These are phyloP conservation scores for Puccinia sorghi DNA, from an alignment of 1,284 basidiomycete species.

Conservation along the genomic window DNA sequence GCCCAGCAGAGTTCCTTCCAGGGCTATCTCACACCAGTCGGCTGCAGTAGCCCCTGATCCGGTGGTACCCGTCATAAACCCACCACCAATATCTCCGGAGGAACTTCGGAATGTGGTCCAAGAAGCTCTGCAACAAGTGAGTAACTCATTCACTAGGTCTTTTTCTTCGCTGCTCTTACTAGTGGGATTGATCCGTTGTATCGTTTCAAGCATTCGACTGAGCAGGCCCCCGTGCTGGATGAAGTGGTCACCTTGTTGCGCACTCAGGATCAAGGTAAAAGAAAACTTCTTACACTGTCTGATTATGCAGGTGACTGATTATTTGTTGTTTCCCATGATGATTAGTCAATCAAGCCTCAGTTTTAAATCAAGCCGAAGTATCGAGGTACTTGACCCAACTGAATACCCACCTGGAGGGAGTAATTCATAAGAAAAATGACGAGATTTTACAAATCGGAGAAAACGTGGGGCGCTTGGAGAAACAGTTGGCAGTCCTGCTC, in stretches of 20 bases:
- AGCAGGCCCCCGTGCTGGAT: constrained; percentile 44
- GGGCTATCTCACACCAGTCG: constrained; percentile 20
- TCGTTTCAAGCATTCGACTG: constrained; percentile 36
- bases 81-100: constrained; percentile 22
- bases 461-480: constrained; percentile 32
- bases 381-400: constrained; percentile 47
- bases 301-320: neutral
- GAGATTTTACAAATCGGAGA: constrained; percentile 44
- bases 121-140: constrained; percentile 43
- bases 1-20: constrained; percentile 16
- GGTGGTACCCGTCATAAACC: neutral
- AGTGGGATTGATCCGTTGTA: neutral
- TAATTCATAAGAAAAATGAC: constrained; percentile 45
- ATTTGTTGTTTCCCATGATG: neutral
- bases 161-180: neutral
- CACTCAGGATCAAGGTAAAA: constrained; percentile 50
- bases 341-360: constrained; percentile 47
- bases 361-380: constrained; percentile 47
- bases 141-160: neutral
- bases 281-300: neutral
- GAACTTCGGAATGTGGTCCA: constrained; percentile 35
- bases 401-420: constrained; percentile 46
- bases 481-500: constrained; percentile 35
- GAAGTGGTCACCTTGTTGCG: constrained; percentile 45
- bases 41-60: neutral